Evolutionary conservation across 1,139 yeast genomes (phyloP).

Genomic region (Scheffersomyces insectosa): DNA sequence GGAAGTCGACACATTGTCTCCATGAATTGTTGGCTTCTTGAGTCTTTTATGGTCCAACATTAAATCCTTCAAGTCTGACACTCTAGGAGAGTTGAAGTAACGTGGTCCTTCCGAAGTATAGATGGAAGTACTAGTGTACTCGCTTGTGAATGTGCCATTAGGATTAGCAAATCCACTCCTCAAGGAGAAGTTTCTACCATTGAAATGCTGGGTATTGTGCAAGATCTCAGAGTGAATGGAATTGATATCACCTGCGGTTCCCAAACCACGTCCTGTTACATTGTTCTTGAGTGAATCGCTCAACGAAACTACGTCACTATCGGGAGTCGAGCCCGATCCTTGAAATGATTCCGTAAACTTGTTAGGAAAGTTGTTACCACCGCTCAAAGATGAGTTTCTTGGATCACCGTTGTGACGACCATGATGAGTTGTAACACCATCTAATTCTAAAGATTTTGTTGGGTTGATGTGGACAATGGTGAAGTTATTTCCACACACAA

Average conservation of each 20-base stretch:
- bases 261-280: conserved; percentile 33
- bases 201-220: conserved; percentile 13
- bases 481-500: conserved; percentile 33
- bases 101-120: conserved; percentile 9
- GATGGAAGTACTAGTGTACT: conserved; percentile 24
- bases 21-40: conserved; percentile 9
- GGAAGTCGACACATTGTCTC: conserved; percentile 12
- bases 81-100: conserved; percentile 34
- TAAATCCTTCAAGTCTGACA: conserved; percentile 48
- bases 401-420: conserved; percentile 2
- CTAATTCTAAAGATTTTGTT: conserved; percentile 26
- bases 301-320: not conserved
- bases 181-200: conserved; percentile 7
- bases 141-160: conserved; percentile 6
- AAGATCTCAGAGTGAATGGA: conserved; percentile 43
- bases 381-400: conserved; percentile 4
- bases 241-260: conserved; percentile 42
- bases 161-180: conserved; percentile 1
- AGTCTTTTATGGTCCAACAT: conserved; percentile 22
- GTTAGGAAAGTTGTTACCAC: not conserved
- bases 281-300: not conserved
- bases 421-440: conserved; percentile 5
- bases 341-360: not conserved
- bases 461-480: conserved; percentile 36
- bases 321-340: not conserved